A percentile compares a stretch with the other conserved stretches of the same genome.
Evolutionary conservation across 345 rosid species (phyloP).

Genomic region (Linum tenue): DNA sequence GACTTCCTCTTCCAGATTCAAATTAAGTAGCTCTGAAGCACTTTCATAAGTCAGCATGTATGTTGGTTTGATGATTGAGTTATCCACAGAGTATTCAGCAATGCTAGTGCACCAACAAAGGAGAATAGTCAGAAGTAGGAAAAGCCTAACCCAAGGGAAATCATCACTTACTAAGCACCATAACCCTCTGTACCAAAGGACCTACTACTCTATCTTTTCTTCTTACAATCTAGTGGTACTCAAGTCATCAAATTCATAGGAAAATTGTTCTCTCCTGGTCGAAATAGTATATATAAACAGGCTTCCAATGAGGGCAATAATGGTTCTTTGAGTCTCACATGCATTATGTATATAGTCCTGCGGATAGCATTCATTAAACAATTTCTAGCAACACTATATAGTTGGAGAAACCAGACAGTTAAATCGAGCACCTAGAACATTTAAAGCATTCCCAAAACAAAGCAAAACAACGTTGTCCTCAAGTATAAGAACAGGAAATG

Average conservation of each 20-base stretch:
- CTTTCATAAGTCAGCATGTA: constrained; percentile 97
- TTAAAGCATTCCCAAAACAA: not conserved
- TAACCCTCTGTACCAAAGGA: not conserved
- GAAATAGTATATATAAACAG: not conserved
- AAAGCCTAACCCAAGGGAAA: not conserved
- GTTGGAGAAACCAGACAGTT: not conserved
- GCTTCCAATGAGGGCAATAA: not conserved
- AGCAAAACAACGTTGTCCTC: not conserved
- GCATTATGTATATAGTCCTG: too few relatives aligned
- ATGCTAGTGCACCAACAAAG: constrained; percentile 40
- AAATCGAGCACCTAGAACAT: not conserved
- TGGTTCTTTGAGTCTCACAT: not conserved
- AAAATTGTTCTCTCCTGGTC: not conserved
- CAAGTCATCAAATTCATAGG: not conserved
- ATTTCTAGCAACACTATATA: too few relatives aligned
- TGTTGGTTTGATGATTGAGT: constrained; percentile 75
- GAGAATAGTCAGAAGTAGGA: not conserved
- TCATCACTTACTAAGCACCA: not conserved
- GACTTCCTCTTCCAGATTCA: constrained; percentile 80
- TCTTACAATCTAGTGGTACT: not conserved
- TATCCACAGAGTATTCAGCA: constrained; percentile 73
- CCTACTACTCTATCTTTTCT: not conserved
- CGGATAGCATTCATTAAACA: too few relatives aligned
- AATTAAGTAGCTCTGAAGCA: constrained; percentile 79
- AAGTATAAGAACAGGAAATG: not conserved